Evolutionary conservation across 2,329 filamentous ascomycete genomes (phyloP).

Genomic region (Fusarium albidum): DNA sequence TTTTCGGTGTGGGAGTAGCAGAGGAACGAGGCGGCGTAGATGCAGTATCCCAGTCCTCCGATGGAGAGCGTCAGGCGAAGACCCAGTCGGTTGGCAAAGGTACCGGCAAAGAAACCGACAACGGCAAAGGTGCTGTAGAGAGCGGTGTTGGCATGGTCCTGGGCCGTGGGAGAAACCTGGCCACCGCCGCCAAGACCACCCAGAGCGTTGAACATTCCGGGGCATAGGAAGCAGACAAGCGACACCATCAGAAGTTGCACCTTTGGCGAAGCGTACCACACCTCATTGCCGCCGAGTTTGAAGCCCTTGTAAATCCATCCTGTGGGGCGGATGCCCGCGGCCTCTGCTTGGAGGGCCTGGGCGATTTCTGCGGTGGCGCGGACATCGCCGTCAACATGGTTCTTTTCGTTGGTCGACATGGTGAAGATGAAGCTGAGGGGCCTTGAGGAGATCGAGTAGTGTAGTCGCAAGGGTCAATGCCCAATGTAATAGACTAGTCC

Average conservation of each 20-base stretch:
- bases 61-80: slow-evolving; percentile 73
- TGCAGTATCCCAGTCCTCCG: slow-evolving; percentile 78
- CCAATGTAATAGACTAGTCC: neutral
- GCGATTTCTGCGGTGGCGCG: slow-evolving; percentile 29
- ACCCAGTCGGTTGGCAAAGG: slow-evolving; percentile 79
- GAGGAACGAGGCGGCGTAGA: slow-evolving; percentile 77
- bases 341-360: slow-evolving; percentile 5
- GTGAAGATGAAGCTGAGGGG: slow-evolving; percentile 3
- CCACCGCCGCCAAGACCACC: slow-evolving; percentile 70
- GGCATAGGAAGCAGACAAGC: slow-evolving; percentile 67
- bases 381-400: slow-evolving; percentile 22
- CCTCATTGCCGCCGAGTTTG: slow-evolving; percentile 59
- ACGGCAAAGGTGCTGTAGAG: slow-evolving; percentile 77
- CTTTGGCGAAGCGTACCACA: slow-evolving; percentile 79
- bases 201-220: slow-evolving; percentile 77
- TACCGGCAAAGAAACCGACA: slow-evolving; percentile 76
- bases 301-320: slow-evolving; percentile 75
- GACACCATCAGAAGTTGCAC: slow-evolving; percentile 75
- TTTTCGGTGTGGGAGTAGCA: slow-evolving; percentile 74
- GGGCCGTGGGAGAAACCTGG: slow-evolving; percentile 57
- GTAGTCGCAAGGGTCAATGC: slow-evolving; percentile 9
- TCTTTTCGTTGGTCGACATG: slow-evolving; percentile 42
- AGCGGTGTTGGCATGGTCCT: slow-evolving; percentile 73
- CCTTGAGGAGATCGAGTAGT: neutral
- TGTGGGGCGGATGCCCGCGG: slow-evolving; percentile 46